Conservation (phyloP, 176 grass and related monocot genomes). For the Luzula sylvatica region DNA sequence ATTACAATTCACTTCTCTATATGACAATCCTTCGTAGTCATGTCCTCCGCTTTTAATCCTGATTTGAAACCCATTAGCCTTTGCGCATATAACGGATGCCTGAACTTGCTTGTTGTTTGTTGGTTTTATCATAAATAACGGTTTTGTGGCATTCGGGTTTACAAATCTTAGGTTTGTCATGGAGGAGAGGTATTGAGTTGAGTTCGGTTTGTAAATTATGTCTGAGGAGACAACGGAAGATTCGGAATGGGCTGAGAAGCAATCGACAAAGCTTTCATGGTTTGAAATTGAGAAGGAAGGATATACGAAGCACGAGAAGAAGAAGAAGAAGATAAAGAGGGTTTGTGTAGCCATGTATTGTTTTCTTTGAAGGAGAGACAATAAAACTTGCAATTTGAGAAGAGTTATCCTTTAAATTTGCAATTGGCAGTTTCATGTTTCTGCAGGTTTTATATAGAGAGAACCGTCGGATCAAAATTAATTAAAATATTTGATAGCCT, state of each 20-base stretch:
- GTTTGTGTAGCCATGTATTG: background rate
- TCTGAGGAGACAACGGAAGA: conserved; percentile 18
- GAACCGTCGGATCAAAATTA: too few species aligned
- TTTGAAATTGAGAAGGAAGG: background rate
- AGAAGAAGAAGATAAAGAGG: background rate
- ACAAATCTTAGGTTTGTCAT: conserved; percentile 61
- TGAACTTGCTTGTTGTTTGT: conserved; percentile 11
- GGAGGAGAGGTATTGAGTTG: conserved; percentile 29
- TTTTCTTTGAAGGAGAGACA: too few species aligned
- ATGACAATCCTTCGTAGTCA: conserved; percentile 69
- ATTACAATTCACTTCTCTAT: conserved; percentile 8
- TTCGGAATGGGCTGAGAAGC: conserved; percentile 28
- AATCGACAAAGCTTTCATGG: conserved; percentile 38
- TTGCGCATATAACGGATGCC: conserved; percentile 36
- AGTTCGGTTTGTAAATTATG: conserved; percentile 24
- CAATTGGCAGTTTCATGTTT: too few species aligned
- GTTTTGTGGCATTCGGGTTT: conserved; percentile 11
- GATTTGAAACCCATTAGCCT: conserved; percentile 24
- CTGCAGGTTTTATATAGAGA: too few species aligned
- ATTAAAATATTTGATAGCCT: too few species aligned
- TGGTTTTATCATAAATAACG: conserved; percentile 38
- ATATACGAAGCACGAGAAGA: background rate
- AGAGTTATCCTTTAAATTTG: too few species aligned
- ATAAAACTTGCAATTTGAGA: too few species aligned
- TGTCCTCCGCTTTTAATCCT: conserved; percentile 48